phyloP scores from a whole-genome alignment of 495 filamentous ascomycete species.

The Hypoxylon subgilvum region DNA sequence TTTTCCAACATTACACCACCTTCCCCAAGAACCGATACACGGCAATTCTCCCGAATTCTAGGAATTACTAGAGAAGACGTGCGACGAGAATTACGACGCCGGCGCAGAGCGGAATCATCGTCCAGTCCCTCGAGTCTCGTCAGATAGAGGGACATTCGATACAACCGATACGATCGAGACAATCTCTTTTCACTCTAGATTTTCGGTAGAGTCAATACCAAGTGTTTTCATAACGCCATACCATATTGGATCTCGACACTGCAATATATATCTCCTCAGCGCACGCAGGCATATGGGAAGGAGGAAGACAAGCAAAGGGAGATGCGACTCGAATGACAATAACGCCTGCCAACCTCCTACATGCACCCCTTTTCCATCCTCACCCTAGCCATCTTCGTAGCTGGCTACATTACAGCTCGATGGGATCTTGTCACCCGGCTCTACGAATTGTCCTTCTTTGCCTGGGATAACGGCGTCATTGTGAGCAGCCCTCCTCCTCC shows the following conservation, averaged over 20 bases:
- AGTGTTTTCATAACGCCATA: no score
- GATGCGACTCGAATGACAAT: constrained; percentile 38
- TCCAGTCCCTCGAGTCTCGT: no score
- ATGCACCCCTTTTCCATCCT: constrained; percentile 97
- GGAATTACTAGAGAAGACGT: constrained; percentile 5
- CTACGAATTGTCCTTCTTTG: constrained; percentile 94
- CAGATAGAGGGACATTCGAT: no score
- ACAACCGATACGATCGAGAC: no score
- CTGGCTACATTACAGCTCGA: constrained; percentile 97
- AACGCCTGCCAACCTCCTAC: constrained; percentile 37
- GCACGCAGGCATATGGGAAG: not conserved
- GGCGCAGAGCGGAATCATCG: no score
- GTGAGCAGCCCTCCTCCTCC: constrained; percentile 59
- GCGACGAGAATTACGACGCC: constrained; percentile 24
- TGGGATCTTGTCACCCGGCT: constrained; percentile 96
- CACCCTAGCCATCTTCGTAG: constrained; percentile 96
- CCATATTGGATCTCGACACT: not conserved
- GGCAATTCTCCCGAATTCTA: not conserved
- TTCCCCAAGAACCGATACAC: not conserved
- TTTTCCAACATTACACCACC: constrained; percentile 15
- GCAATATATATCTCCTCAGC: no score
- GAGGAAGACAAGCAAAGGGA: constrained; percentile 13
- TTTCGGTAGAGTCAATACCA: no score
- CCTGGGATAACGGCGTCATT: constrained; percentile 98
- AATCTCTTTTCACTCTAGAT: no score